Base-by-base conservation (phyloP, 2,329 filamentous ascomycete genomes). In the Podosphaera leucotricha region DNA sequence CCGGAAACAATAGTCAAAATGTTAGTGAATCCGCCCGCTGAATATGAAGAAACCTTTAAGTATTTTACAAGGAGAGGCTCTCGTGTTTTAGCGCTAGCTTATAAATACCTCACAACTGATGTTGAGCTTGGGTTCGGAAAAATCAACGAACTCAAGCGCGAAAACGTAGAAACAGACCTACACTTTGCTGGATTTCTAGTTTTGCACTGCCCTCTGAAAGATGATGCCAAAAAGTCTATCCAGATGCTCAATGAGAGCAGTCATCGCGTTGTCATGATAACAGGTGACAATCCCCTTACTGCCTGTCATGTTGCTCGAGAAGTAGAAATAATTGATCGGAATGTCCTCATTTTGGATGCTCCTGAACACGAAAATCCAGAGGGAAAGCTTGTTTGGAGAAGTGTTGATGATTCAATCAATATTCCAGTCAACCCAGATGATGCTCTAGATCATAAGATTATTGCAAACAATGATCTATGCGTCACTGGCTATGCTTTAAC, bases 171-270 rank as follows among this genome's bases (percentile, higher is more conserved):
- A 60, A 72, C 73, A 41, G 75, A 80, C 20, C 66, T 98, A 41
- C 75, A 71, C 18, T 98, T 98, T 62, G 90, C 90, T 47, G 90
- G 90, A 47, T 98, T 98, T 66, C 66, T 98, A 49, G 85, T 98
- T 43, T 68, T 98, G 24, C 87, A 94, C 60, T 94, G 85, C 55
- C 90, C 90, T 4, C 69, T 98, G 46, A 98, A 98, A 64, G 86
- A 93, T 21, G 90, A 98, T 60, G 90, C 90, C 40, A 81, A 92
- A 63, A 78, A 90, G 59, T 77, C 90, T 35, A 83, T 98, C 36
- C 83, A 80, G 51, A 94, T 95, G 84, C 71, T 98, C 54, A 98
- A 94, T 58, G 90, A 98, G 66, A 95, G 87, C 62, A 95, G 86
- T 63, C 90, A 98, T 61, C 83, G 90, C 54, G 85, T 93, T 40